Percentiles rank a stretch among this genome's conserved stretches.
Conservation (phyloP, 2,329 filamentous ascomycete genomes). For the Cytospora schulzeri region DNA sequence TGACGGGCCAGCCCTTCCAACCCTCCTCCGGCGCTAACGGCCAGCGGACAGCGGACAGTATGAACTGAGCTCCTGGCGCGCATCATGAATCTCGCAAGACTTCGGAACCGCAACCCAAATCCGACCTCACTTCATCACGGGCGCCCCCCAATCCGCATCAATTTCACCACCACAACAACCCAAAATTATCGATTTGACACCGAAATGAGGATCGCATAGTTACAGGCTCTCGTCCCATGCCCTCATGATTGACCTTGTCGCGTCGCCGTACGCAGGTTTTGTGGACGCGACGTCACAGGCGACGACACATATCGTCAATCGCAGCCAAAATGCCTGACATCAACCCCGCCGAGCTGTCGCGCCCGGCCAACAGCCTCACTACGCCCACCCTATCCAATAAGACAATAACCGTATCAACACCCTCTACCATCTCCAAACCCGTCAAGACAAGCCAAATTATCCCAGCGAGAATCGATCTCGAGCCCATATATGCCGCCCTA, state of each 20-base stretch:
- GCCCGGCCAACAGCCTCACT: slow-evolving; percentile 58
- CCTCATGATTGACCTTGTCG: slow-evolving; percentile 44
- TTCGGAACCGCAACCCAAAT: slow-evolving; percentile 35
- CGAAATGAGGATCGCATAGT: slow-evolving; percentile 46
- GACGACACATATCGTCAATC: slow-evolving; percentile 26
- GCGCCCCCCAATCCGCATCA: slow-evolving; percentile 42
- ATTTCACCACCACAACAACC: slow-evolving; percentile 44
- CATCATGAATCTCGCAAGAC: slow-evolving; percentile 39
- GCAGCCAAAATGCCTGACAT: slow-evolving; percentile 63
- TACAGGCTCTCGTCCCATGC: slow-evolving; percentile 42
- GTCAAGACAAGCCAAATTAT: slow-evolving; percentile 64
- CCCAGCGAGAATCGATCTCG: slow-evolving; percentile 67
- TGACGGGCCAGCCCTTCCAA: neutral
- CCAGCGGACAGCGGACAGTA: neutral
- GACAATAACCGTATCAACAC: slow-evolving; percentile 55
- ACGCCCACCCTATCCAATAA: slow-evolving; percentile 62
- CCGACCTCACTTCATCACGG: slow-evolving; percentile 33
- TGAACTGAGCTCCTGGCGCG: slow-evolving; percentile 9
- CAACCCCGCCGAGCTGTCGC: slow-evolving; percentile 69
- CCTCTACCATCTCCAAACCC: slow-evolving; percentile 49
- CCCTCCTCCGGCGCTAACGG: neutral
- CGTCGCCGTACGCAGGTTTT: slow-evolving; percentile 1
- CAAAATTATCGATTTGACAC: slow-evolving; percentile 47
- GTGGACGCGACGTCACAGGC: slow-evolving; percentile 21
- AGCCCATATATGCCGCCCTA: slow-evolving; percentile 64